Conservation (phyloP, 164 flowering plant genomes). For the Tinospora cordifolia region DNA sequence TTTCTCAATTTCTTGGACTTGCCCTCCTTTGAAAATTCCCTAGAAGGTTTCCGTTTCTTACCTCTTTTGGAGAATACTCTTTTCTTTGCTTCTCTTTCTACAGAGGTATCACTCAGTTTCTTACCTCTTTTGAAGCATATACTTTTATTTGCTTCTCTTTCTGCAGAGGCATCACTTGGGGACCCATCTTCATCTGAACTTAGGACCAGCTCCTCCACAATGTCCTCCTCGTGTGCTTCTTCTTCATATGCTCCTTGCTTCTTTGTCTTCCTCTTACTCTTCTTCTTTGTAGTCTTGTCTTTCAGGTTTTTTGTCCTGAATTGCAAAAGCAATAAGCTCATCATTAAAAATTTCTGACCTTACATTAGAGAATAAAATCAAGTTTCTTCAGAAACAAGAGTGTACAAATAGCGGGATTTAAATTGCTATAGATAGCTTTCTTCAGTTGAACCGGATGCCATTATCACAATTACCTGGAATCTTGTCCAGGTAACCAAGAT, state of each 20-base stretch:
- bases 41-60: conserved; percentile 26
- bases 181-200: conserved; percentile 61
- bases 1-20: conserved; percentile 8
- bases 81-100: conserved; percentile 14
- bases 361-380: not conserved
- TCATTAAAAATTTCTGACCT: not conserved
- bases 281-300: conserved; percentile 13
- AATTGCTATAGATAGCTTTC: no score
- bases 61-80: conserved; percentile 15
- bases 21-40: conserved; percentile 2
- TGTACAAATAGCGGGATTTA: not conserved
- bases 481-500: conserved; percentile 64
- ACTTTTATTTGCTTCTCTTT: conserved; percentile 13
- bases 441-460: not conserved
- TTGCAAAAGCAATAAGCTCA: not conserved
- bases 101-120: conserved; percentile 26
- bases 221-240: conserved; percentile 40
- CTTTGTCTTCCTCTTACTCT: conserved; percentile 19
- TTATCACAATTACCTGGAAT: conserved; percentile 34
- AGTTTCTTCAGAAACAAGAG: not conserved
- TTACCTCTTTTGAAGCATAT: conserved; percentile 17
- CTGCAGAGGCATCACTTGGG: conserved; percentile 18
- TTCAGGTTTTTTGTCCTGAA: conserved; percentile 19
- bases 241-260: conserved; percentile 15
- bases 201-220: conserved; percentile 54